These are phyloP conservation scores for Dictyostelium capitatum DNA, from an alignment of 78 protist species.

Conservation along the genomic window DNA sequence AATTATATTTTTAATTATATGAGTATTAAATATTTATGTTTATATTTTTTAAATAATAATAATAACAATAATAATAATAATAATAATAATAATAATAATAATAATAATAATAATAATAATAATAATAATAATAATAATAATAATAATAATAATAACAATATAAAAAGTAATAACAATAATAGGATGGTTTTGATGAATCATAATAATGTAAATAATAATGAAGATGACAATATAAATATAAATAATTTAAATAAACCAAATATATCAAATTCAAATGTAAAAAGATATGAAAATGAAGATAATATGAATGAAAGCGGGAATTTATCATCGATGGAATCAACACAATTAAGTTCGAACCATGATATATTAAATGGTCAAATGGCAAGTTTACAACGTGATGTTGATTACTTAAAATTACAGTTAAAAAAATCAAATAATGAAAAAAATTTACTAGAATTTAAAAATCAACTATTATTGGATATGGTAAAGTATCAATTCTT, in stretches of 20 bases:
- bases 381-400: constrained; percentile 35
- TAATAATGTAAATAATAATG: background rate
- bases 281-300: constrained; percentile 20
- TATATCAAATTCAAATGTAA: background rate
- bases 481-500: constrained; percentile 58
- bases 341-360: constrained; percentile 1
- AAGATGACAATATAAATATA: background rate
- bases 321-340: constrained; percentile 2
- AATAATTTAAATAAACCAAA: background rate
- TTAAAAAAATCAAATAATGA: constrained; percentile 54
- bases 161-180: background rate
- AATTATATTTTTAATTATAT: background rate
- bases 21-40: too few species aligned
- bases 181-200: too few species aligned
- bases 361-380: constrained; percentile 30
- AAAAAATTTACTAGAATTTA: constrained; percentile 62
- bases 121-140: constrained; percentile 28
- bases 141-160: background rate
- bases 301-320: constrained; percentile 14
- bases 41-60: too few species aligned
- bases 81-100: background rate
- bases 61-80: background rate
- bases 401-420: constrained; percentile 20
- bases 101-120: constrained; percentile 4
- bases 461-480: constrained; percentile 63